Evolutionary conservation across 1,284 basidiomycete species (phyloP).

Genomic region (Papiliotrema laurentii): DNA sequence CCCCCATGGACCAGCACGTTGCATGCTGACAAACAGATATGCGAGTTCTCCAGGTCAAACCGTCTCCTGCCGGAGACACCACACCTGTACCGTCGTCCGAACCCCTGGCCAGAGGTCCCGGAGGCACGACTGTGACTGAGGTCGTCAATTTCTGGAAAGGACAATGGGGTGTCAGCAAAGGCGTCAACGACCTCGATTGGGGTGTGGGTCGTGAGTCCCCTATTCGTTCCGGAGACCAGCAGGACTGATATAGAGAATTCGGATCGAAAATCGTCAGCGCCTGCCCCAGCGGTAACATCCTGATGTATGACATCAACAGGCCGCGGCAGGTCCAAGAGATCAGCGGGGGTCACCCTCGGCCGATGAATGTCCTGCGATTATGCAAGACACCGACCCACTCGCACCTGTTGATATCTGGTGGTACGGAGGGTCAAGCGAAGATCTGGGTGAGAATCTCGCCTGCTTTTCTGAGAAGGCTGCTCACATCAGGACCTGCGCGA

Average conservation of each 20-base stretch:
- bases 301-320: constrained; percentile 77
- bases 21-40: constrained; percentile 30
- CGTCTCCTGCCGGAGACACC: constrained; percentile 14
- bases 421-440: constrained; percentile 73
- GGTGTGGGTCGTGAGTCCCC: constrained; percentile 66
- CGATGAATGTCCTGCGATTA: constrained; percentile 61
- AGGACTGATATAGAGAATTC: constrained; percentile 53
- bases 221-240: too few species aligned
- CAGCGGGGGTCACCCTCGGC: constrained; percentile 64
- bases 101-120: constrained; percentile 31
- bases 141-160: constrained; percentile 46
- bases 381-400: constrained; percentile 59
- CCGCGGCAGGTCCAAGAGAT: constrained; percentile 68
- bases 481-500: constrained; percentile 65
- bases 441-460: constrained; percentile 61
- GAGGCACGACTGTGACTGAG: constrained; percentile 38
- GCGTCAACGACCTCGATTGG: constrained; percentile 67
- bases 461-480: neutral
- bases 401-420: constrained; percentile 72
- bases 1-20: too few species aligned
- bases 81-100: constrained; percentile 11
- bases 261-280: constrained; percentile 79
- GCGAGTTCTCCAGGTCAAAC: constrained; percentile 32
- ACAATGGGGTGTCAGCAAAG: constrained; percentile 37
- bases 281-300: constrained; percentile 73